Evolutionary conservation across 1,284 basidiomycete species (phyloP).

Genomic region (Apiotrichum domesticum): DNA sequence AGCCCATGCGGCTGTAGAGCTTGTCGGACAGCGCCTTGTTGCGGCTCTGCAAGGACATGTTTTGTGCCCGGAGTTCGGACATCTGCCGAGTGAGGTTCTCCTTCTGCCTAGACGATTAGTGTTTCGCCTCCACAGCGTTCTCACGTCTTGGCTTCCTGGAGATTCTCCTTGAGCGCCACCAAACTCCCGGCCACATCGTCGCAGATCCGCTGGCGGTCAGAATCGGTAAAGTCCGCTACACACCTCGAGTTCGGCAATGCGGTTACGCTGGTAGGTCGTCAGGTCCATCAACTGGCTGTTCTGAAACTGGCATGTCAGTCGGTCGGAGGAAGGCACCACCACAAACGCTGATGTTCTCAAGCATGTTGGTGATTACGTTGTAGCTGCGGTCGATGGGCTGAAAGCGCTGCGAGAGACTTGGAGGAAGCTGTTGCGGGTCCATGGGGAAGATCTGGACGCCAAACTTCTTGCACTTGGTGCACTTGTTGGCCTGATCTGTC

Average conservation of each 20-base stretch:
- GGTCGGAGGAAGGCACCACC: no score
- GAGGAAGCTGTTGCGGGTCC: conserved; percentile 5
- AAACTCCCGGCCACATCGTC: not conserved
- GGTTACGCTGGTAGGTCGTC: not conserved
- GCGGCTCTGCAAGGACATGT: not conserved
- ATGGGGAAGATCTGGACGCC: conserved; percentile 10
- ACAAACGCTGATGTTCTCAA: conserved; percentile 1
- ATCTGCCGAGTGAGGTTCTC: not conserved
- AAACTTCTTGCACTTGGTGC: conserved; percentile 15
- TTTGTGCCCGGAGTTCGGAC: not conserved
- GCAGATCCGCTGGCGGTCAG: not conserved
- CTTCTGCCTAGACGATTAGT: not conserved
- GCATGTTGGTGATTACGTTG: not conserved
- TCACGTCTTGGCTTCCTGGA: not conserved
- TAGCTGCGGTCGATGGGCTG: not conserved
- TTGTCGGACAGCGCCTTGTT: not conserved
- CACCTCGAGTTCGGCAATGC: conserved; percentile 6
- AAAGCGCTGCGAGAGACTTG: not conserved
- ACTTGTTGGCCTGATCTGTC: conserved; percentile 17
- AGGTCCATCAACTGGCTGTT: conserved; percentile 6
- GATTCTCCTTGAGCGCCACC: not conserved
- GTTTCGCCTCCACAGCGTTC: no score
- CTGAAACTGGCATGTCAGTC: conserved; percentile 12
- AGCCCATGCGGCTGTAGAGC: not conserved
- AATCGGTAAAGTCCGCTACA: not conserved